A percentile compares a stretch with the other conserved stretches of the same genome.
These are phyloP conservation scores for Starmerella etchellsii DNA, from an alignment of 805 yeast species.

Conservation along the genomic window DNA sequence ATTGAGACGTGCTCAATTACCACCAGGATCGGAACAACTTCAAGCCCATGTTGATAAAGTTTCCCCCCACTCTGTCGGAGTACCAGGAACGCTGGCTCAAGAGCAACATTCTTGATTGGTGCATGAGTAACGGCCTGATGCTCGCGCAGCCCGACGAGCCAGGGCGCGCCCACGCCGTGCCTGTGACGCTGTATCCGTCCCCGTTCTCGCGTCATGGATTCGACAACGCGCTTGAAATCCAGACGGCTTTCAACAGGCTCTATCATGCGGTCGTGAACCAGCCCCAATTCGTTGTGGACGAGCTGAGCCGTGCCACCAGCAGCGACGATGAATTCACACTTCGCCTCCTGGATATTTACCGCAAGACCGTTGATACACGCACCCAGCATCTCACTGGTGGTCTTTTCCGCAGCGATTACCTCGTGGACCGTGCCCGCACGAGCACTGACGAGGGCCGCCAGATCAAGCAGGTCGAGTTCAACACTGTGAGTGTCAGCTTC, in stretches of 20 bases:
- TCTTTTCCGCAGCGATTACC: constrained; percentile 79
- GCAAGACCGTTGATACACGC: constrained; percentile 29
- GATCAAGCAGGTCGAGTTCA: constrained; percentile 91
- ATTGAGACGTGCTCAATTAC: no score
- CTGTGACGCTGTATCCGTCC: constrained; percentile 82
- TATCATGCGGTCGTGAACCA: constrained; percentile 55
- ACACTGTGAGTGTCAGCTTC: constrained; percentile 90
- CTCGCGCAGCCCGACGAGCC: constrained; percentile 27
- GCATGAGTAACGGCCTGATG: constrained; percentile 65
- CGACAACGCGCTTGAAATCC: constrained; percentile 52
- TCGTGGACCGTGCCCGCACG: constrained; percentile 38
- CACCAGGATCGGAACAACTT: no score
- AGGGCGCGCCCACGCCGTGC: constrained; percentile 51
- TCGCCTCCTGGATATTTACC: constrained; percentile 50
- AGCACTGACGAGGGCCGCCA: constrained; percentile 28
- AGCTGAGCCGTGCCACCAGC: constrained; percentile 30
- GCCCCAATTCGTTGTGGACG: constrained; percentile 47
- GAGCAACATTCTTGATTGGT: constrained; percentile 49
- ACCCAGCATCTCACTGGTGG: constrained; percentile 55
- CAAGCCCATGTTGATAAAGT: constrained; percentile 22
- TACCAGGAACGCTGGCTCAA: constrained; percentile 19
- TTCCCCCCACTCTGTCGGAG: constrained; percentile 22
- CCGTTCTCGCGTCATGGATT: constrained; percentile 66
- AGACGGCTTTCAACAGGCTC: constrained; percentile 54
- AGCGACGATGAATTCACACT: constrained; percentile 74